These are phyloP conservation scores for Colletotrichum graminicola DNA, from an alignment of 2,329 filamentous ascomycete species.

Conservation along the genomic window DNA sequence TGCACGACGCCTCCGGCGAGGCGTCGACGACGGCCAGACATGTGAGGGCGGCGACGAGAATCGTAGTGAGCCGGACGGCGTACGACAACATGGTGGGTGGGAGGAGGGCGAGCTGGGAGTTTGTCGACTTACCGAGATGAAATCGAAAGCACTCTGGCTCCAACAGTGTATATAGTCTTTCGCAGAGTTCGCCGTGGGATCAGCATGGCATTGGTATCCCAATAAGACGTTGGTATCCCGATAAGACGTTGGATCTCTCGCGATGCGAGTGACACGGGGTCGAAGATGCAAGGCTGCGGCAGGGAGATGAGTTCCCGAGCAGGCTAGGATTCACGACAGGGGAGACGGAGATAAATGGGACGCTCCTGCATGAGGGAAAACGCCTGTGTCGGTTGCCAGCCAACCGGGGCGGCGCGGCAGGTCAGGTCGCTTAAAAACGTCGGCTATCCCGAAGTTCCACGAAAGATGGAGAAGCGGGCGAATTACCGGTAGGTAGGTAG, in stretches of 20 bases:
- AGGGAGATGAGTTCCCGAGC: background rate
- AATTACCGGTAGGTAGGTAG: too few species aligned
- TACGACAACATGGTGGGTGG: background rate
- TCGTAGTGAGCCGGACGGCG: too few species aligned
- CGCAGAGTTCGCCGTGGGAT: too few species aligned
- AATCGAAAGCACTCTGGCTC: background rate
- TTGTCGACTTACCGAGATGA: background rate
- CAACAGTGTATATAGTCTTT: background rate
- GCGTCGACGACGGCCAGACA: background rate
- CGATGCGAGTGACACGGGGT: background rate
- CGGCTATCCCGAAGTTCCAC: background rate
- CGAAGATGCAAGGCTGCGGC: background rate
- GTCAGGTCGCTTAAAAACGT: background rate
- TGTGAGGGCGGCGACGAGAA: background rate
- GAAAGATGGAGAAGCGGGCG: background rate
- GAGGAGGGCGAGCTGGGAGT: background rate
- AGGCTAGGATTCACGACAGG: background rate
- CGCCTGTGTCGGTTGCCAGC: too few species aligned
- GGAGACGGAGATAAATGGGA: too few species aligned
- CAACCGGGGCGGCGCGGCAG: too few species aligned
- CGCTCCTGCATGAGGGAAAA: background rate
- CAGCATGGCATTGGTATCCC: too few species aligned
- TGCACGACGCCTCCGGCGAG: slow-evolving; percentile 52
- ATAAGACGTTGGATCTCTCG: background rate
- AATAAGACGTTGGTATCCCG: too few species aligned